phyloP scores from a whole-genome alignment of 148 eudicot genomes.

The Vaccinium vitisidaea region DNA sequence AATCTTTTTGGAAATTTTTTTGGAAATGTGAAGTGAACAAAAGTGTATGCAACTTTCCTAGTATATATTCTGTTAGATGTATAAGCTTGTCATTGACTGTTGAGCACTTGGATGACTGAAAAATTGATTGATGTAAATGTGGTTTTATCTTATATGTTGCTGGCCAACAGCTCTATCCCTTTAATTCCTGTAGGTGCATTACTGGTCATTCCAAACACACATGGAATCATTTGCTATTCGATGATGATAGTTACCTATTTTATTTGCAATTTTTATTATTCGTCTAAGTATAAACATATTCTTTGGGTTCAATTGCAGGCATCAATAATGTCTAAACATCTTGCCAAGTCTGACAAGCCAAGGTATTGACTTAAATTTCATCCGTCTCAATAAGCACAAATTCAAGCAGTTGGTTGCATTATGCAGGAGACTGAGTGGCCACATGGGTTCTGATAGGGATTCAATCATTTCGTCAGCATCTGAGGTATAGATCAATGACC shows the following conservation, averaged over 20 bases:
- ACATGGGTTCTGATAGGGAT: constrained; percentile 43
- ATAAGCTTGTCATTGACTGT: neutral
- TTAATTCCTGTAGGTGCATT: constrained; percentile 3
- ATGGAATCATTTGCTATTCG: constrained; percentile 8
- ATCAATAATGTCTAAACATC: constrained; percentile 79
- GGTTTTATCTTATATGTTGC: neutral
- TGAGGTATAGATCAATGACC: constrained; percentile 30
- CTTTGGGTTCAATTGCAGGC: constrained; percentile 45
- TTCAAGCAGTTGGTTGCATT: neutral
- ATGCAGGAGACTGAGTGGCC: constrained; percentile 52
- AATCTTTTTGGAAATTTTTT: too few species aligned
- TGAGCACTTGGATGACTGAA: neutral
- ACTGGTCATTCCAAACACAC: neutral
- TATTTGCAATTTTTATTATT: neutral
- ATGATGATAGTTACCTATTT: neutral
- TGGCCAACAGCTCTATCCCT: neutral
- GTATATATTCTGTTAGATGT: neutral
- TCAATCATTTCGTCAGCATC: constrained; percentile 36
- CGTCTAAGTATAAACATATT: neutral
- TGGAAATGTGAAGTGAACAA: too few species aligned
- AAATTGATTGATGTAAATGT: neutral
- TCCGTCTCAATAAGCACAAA: neutral
- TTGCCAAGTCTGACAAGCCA: constrained; percentile 61
- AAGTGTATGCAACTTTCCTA: neutral
- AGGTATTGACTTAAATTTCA: constrained; percentile 42